phyloP scores from a whole-genome alignment of 2,329 filamentous ascomycete species.

The Drechslerella dactyloides region DNA sequence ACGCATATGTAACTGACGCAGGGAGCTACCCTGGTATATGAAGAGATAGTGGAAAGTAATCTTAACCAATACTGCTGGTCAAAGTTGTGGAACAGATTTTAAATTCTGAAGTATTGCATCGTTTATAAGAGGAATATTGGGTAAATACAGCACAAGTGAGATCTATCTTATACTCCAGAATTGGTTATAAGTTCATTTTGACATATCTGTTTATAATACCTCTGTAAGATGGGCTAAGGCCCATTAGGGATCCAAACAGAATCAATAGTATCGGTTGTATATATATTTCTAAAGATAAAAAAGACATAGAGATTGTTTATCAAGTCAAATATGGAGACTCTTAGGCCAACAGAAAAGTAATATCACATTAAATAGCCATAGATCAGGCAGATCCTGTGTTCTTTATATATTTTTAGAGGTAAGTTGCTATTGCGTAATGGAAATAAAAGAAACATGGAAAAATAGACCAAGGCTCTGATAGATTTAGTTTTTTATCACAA shows the following conservation, averaged over 20 bases:
- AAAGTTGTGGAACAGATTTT: not conserved
- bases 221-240: not conserved
- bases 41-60: slow-evolving; percentile 5
- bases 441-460: not conserved
- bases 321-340: too few species aligned
- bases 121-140: not conserved
- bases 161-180: not conserved
- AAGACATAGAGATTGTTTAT: too few species aligned
- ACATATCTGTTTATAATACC: slow-evolving; percentile 2
- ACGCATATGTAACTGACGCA: not conserved
- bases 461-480: not conserved
- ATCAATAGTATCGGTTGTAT: slow-evolving; percentile 1
- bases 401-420: too few species aligned
- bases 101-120: not conserved
- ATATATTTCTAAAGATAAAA: slow-evolving; percentile 1
- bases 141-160: not conserved
- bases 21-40: not conserved
- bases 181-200: not conserved
- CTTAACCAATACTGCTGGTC: not conserved
- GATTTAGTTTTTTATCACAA: slow-evolving; percentile 7
- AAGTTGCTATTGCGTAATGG: not conserved
- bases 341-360: too few species aligned
- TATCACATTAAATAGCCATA: too few species aligned
- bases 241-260: not conserved
- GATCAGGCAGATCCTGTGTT: too few species aligned